A percentile compares a stretch with the other conserved stretches of the same genome.
Evolutionary conservation across 2,329 filamentous ascomycete species (phyloP).

Genomic region (Aureobasidium sp.): DNA sequence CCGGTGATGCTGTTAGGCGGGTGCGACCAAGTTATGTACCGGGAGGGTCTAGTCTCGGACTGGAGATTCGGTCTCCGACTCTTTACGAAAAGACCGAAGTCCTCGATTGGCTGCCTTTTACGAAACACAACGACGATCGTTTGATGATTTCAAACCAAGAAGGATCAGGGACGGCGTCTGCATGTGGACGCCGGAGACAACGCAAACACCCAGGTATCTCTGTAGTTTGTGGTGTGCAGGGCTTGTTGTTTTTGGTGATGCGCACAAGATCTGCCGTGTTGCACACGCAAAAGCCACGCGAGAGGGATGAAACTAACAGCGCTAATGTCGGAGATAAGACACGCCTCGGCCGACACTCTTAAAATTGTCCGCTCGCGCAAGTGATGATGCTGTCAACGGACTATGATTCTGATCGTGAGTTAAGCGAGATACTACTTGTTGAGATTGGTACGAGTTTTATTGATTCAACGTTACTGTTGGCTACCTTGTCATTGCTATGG

Average conservation of each 20-base stretch:
- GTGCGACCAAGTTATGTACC: constrained; percentile 9
- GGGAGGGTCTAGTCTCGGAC: neutral
- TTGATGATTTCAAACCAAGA: neutral
- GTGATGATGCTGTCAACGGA: neutral
- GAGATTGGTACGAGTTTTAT: no score
- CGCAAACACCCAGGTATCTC: neutral
- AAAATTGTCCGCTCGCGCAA: neutral
- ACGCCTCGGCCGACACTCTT: neutral
- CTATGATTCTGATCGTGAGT: neutral
- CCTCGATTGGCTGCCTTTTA: neutral
- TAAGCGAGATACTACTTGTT: neutral
- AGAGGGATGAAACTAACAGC: neutral
- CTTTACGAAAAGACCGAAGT: neutral
- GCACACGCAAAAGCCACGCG: constrained; percentile 8
- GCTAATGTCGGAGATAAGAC: neutral
- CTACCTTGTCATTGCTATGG: neutral
- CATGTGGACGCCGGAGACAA: neutral
- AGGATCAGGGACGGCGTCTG: neutral
- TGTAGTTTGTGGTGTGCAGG: neutral
- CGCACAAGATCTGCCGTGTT: constrained; percentile 8
- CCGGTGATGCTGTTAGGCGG: neutral
- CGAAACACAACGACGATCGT: neutral
- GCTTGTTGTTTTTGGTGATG: neutral
- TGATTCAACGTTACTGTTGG: neutral
- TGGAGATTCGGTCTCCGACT: neutral